A percentile compares a stretch with the other conserved stretches of the same genome.
Conservation (phyloP, 2,329 filamentous ascomycete genomes). For the Paecilomyces sp. region DNA sequence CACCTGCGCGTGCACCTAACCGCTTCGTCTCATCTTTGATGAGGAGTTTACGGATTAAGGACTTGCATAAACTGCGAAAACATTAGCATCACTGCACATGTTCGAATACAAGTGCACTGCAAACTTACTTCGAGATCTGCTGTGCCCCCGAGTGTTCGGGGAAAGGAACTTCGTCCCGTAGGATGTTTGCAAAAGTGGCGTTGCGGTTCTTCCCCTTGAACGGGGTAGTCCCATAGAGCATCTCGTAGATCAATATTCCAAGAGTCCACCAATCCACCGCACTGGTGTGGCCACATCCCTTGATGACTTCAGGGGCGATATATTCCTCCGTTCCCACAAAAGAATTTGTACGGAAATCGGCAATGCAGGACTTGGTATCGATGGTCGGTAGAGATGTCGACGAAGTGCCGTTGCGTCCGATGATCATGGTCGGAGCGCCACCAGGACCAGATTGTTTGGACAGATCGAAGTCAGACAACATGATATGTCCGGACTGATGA, state of each 20-base stretch:
- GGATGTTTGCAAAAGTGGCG: conserved; percentile 93
- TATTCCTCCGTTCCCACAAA: conserved; percentile 99
- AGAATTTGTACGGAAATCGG: conserved; percentile 95
- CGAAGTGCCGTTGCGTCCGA: conserved; percentile 80
- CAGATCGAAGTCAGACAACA: conserved; percentile 97
- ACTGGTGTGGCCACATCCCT: conserved; percentile 95
- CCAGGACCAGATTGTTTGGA: conserved; percentile 96
- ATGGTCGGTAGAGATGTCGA: conserved; percentile 88
- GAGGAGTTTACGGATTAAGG: conserved; percentile 86
- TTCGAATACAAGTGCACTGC: neutral
- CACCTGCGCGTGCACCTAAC: conserved; percentile 86
- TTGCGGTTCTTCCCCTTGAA: conserved; percentile 99
- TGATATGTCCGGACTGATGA: conserved; percentile 98
- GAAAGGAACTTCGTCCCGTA: conserved; percentile 92
- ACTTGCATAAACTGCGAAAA: conserved; percentile 77
- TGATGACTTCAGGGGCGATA: conserved; percentile 97
- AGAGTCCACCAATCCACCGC: conserved; percentile 99
- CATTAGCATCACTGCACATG: neutral
- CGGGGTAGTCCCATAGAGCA: conserved; percentile 95
- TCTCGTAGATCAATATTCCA: conserved; percentile 95
- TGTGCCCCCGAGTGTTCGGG: conserved; percentile 79
- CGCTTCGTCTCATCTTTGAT: conserved; percentile 97
- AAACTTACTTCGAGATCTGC: conserved; percentile 81
- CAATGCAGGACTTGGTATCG: conserved; percentile 96
- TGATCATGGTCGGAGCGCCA: conserved; percentile 95